These are phyloP conservation scores for Amylostereum areolatum DNA, from an alignment of 1,284 basidiomycete species.

Conservation along the genomic window DNA sequence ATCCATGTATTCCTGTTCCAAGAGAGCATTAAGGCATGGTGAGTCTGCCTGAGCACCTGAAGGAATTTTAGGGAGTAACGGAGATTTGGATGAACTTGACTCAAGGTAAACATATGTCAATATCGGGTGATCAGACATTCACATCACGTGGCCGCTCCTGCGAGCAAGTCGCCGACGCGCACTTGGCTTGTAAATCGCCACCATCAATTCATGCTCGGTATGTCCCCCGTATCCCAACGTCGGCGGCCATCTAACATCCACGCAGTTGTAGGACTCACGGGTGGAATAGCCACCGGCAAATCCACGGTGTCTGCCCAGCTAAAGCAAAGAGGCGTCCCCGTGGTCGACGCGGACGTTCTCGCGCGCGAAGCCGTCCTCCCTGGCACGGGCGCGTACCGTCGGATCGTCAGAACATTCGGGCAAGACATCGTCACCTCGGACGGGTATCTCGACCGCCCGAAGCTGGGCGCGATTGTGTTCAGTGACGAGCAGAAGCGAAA, in stretches of 20 bases:
- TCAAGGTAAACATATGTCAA: too few species aligned
- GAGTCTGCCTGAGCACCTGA: too few species aligned
- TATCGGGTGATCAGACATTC: too few species aligned
- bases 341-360: constrained; percentile 91
- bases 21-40: too few species aligned
- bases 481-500: constrained; percentile 67
- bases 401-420: constrained; percentile 74
- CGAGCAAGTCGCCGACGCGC: too few species aligned
- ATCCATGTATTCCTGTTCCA: too few species aligned
- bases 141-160: too few species aligned
- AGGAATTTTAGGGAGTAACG: too few species aligned
- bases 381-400: constrained; percentile 67
- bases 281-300: constrained; percentile 95
- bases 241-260: not conserved
- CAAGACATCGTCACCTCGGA: constrained; percentile 58
- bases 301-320: constrained; percentile 85
- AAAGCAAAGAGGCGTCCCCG: constrained; percentile 58
- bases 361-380: constrained; percentile 87
- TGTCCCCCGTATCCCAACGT: not conserved
- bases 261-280: constrained; percentile 90
- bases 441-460: constrained; percentile 77
- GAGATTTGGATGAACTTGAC: too few species aligned
- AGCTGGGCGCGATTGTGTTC: constrained; percentile 85
- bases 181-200: too few species aligned
- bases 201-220: not conserved